A percentile compares a stretch with the other conserved stretches of the same genome.
phyloP scores from a whole-genome alignment of 73 alveolate genomes.

The Symbiodinium pilosum region DNA sequence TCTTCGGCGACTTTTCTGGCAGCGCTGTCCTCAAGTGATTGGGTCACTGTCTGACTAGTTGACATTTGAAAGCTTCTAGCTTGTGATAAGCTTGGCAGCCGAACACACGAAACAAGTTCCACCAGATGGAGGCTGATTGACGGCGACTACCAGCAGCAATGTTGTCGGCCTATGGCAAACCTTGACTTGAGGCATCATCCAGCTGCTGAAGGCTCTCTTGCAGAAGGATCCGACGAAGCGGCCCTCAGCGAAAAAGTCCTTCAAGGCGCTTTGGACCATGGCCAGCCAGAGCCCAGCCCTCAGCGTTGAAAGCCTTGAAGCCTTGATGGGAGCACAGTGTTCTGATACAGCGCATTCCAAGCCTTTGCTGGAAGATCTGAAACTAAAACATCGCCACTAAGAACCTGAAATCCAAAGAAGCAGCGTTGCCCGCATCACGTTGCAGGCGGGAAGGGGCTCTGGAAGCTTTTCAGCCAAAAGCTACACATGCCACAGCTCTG shows the following conservation, averaged over 20 bases:
- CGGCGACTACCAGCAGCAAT: too few species aligned
- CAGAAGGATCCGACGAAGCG: constrained; percentile 64
- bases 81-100: too few species aligned
- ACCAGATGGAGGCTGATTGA: too few species aligned
- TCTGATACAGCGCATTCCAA: too few species aligned
- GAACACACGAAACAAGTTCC: too few species aligned
- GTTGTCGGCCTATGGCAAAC: too few species aligned
- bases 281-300: constrained; percentile 24
- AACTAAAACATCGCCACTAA: background rate
- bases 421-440: constrained; percentile 25
- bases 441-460: background rate
- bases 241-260: constrained; percentile 32
- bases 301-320: background rate
- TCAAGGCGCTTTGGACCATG: constrained; percentile 44
- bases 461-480: background rate
- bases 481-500: background rate
- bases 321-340: background rate
- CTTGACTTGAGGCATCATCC: constrained; percentile 62
- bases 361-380: background rate
- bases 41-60: too few species aligned
- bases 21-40: constrained; percentile 15
- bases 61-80: too few species aligned
- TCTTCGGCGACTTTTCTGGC: constrained; percentile 63
- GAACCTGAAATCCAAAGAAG: constrained; percentile 38
- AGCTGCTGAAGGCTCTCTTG: constrained; percentile 47